phyloP scores from a whole-genome alignment of 2,329 filamentous ascomycete genomes.

The Epichloe aotearoae region DNA sequence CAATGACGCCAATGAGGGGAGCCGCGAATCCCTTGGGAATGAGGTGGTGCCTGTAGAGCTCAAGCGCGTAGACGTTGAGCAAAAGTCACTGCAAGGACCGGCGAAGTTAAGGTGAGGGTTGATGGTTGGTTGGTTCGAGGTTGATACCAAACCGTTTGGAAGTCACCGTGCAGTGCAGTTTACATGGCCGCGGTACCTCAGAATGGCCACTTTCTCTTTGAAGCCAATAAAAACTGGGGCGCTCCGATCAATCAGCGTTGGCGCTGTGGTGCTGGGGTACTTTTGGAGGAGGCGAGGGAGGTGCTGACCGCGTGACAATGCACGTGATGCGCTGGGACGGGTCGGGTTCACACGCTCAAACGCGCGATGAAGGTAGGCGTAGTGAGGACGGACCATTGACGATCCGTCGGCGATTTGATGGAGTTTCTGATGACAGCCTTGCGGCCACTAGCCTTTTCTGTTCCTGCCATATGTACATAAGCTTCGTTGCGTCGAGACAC shows the following conservation, averaged over 20 bases:
- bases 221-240: slow-evolving; percentile 10
- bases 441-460: too few relatives aligned
- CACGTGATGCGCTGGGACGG: background rate
- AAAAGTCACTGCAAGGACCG: background rate
- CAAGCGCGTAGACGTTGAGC: background rate
- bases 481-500: too few relatives aligned
- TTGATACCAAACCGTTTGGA: slow-evolving; percentile 9
- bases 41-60: background rate
- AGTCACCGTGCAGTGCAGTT: slow-evolving; percentile 21
- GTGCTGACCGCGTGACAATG: background rate
- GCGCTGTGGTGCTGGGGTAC: background rate
- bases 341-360: background rate
- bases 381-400: background rate
- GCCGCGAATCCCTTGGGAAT: background rate
- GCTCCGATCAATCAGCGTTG: slow-evolving; percentile 1
- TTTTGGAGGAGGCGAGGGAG: too few relatives aligned
- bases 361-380: too few relatives aligned
- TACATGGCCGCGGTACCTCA: slow-evolving; percentile 21
- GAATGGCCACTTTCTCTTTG: slow-evolving; percentile 8
- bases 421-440: too few relatives aligned
- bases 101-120: background rate
- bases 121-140: slow-evolving; percentile 2
- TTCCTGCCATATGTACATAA: too few relatives aligned
- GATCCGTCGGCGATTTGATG: too few relatives aligned
- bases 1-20: slow-evolving; percentile 21